phyloP scores from a whole-genome alignment of 1,139 yeast genomes.

The Yamadazyma triangularis region DNA sequence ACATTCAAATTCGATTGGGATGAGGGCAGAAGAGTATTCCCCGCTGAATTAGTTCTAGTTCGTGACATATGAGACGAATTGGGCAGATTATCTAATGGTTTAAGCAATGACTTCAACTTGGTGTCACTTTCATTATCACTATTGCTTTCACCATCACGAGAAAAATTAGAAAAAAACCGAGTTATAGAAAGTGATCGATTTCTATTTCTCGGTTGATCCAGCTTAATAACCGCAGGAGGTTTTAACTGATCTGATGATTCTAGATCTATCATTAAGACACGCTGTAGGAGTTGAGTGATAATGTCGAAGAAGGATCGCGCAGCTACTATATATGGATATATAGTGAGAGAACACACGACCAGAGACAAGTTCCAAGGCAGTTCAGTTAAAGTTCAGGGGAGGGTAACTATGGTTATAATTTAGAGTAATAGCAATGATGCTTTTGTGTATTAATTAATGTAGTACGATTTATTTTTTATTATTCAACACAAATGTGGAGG shows the following conservation, averaged over 20 bases:
- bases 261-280: background rate
- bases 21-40: too few relatives aligned
- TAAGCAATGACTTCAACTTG: constrained; percentile 23
- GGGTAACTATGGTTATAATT: too few relatives aligned
- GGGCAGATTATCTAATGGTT: constrained; percentile 8
- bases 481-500: constrained; percentile 71
- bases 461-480: too few relatives aligned
- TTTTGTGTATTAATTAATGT: too few relatives aligned
- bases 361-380: too few relatives aligned
- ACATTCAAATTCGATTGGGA: too few relatives aligned
- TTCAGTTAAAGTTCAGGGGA: too few relatives aligned
- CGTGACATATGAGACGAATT: constrained; percentile 1
- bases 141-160: constrained; percentile 3
- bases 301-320: too few relatives aligned
- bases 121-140: constrained; percentile 5
- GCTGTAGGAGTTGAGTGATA: too few relatives aligned
- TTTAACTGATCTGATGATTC: constrained; percentile 4
- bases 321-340: too few relatives aligned
- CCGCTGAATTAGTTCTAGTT: background rate
- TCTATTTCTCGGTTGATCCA: constrained; percentile 4
- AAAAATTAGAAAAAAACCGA: constrained; percentile 6
- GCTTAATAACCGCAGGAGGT: constrained; percentile 11
- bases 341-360: too few relatives aligned
- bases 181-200: constrained; percentile 12
- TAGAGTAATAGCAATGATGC: too few relatives aligned